Evolutionary conservation across 2,329 filamentous ascomycete species (phyloP).

Genomic region (Sarocladium brachiariae): DNA sequence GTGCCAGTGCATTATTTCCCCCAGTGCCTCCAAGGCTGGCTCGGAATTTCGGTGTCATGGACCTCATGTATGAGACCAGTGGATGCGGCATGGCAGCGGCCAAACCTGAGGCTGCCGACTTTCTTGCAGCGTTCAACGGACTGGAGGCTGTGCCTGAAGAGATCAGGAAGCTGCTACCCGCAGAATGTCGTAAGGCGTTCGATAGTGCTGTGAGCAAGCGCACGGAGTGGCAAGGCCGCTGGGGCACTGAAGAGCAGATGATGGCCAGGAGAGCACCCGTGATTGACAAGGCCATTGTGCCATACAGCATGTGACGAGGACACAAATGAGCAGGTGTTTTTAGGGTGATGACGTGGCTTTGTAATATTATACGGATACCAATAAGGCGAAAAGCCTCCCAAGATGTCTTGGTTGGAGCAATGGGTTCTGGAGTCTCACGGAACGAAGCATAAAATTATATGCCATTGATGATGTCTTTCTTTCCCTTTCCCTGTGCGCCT

Average conservation of each 20-base stretch:
- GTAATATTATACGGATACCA: conserved; percentile 7
- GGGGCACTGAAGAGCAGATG: conserved; percentile 61
- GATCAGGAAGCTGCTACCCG: conserved; percentile 57
- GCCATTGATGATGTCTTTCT: too few relatives aligned
- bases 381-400: neutral
- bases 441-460: neutral
- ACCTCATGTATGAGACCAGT: conserved; percentile 42
- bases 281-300: conserved; percentile 59
- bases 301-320: conserved; percentile 39
- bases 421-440: neutral
- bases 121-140: conserved; percentile 50
- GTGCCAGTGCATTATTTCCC: conserved; percentile 33
- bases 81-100: conserved; percentile 36
- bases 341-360: conserved; percentile 4
- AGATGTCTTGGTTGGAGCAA: conserved; percentile 4
- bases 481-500: too few relatives aligned
- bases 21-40: conserved; percentile 41
- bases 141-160: conserved; percentile 59
- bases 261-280: conserved; percentile 44
- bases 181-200: conserved; percentile 67
- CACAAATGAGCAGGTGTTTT: neutral
- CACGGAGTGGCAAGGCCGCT: conserved; percentile 63
- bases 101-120: conserved; percentile 35
- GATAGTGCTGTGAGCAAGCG: conserved; percentile 60
- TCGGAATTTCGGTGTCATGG: conserved; percentile 51